Evolutionary conservation across 495 filamentous ascomycete genomes (phyloP), one percentile per base, ranked within the genome.

Genomic region (Sabuloglossum arenarium): DNA sequence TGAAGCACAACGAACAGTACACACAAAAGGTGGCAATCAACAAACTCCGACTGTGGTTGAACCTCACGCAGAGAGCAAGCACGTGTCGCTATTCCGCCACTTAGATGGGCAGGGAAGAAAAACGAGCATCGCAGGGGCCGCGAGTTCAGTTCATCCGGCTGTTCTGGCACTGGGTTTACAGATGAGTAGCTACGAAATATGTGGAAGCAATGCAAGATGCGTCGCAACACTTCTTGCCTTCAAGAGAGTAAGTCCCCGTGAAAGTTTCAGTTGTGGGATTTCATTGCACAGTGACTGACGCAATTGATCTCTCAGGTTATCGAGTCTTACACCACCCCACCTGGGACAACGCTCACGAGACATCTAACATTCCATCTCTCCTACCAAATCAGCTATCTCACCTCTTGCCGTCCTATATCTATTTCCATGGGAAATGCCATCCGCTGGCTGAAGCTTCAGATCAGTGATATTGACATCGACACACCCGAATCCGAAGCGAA

Each of bases 381-480:
- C 57, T 85, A 88, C 57, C 91, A 98, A 69, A 94, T 98, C 59
- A 86, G 88, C 58, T 94, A 90, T 64, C 80, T 98, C 29, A 85
- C 83, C 45, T 87, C 88, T 57, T 95, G 88, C 64, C 82, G 91
- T 6, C 88, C 91, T 11, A 84, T 97, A 68, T 89, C 85, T 53
- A 86, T 91, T 66, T 84, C 84, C 43, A 90, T 94, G 79, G 89
- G 93, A 56, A 97, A 96, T 68, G 87, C 88, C 21, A 95, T 98
- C 66, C 79, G 93, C 37, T 87, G 88, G 70, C 75, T 98, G 21
- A 98, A 98, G 70, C 74, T 91, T 29, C 77, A 82, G 63, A 88
- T 98, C 67, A 79, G 84, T 54, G 82, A 80, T 50, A 79, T 95
- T 58, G 88, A 94, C 64, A 86, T 88, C 11, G 80, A 84, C 58